Conservation (phyloP, 2,329 filamentous ascomycete species). For the Diplocarpon mali region DNA sequence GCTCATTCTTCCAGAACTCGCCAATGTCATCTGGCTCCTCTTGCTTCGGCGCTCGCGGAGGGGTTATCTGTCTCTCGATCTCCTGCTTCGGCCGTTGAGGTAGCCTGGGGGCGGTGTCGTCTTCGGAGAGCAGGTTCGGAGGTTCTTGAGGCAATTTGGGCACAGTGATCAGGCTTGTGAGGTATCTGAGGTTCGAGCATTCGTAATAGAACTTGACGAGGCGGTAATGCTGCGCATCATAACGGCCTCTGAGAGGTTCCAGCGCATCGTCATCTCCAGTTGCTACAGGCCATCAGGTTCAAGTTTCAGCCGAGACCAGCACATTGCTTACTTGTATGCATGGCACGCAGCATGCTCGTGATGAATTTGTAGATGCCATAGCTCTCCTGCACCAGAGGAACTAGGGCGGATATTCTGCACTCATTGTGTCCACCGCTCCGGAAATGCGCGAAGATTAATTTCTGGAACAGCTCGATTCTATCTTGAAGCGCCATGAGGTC, state of each 20-base stretch:
- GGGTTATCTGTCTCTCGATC: slow-evolving; percentile 57
- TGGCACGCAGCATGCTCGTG: slow-evolving; percentile 96
- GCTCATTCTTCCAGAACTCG: slow-evolving; percentile 95
- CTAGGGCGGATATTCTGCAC: slow-evolving; percentile 86
- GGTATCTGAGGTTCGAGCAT: slow-evolving; percentile 92
- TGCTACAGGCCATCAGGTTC: slow-evolving; percentile 35
- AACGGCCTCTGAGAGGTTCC: slow-evolving; percentile 75
- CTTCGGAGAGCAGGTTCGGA: slow-evolving; percentile 76
- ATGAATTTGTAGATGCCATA: slow-evolving; percentile 99
- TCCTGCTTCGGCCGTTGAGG: slow-evolving; percentile 71
- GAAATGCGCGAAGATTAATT: slow-evolving; percentile 96
- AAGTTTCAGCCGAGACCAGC: slow-evolving; percentile 2
- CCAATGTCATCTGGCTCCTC: slow-evolving; percentile 90
- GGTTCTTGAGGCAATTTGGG: slow-evolving; percentile 92
- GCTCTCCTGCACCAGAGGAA: slow-evolving; percentile 90
- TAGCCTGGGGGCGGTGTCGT: slow-evolving; percentile 72
- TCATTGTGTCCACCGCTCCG: slow-evolving; percentile 87
- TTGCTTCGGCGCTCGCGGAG: slow-evolving; percentile 53
- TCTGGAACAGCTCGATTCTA: slow-evolving; percentile 97
- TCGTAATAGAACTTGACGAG: slow-evolving; percentile 98
- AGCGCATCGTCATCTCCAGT: slow-evolving; percentile 91
- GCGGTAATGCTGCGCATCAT: slow-evolving; percentile 92
- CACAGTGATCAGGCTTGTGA: slow-evolving; percentile 92
- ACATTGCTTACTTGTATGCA: slow-evolving; percentile 70
- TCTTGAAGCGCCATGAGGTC: slow-evolving; percentile 96